phyloP scores from a whole-genome alignment of 768 basidiomycete species.

The Russula griseocarnosa region DNA sequence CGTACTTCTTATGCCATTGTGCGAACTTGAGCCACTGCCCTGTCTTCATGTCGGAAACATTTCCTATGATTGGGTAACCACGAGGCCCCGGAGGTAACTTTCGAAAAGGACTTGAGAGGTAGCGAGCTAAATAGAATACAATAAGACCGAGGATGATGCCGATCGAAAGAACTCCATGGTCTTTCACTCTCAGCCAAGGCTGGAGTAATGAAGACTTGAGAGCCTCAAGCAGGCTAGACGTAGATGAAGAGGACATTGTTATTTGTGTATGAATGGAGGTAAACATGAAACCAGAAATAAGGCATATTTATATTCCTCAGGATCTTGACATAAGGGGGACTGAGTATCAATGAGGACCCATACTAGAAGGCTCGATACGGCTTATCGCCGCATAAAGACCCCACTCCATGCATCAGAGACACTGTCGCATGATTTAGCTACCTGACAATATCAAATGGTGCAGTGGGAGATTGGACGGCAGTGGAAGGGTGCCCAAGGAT shows the following conservation, averaged over 20 bases:
- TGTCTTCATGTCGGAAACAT: not conserved
- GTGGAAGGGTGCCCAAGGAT: too few species aligned
- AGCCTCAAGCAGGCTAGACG: not conserved
- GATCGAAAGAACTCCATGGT: not conserved
- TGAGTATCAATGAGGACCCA: too few species aligned
- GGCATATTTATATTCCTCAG: not conserved
- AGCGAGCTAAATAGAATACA: not conserved
- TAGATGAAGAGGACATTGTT: not conserved
- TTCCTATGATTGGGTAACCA: constrained; percentile 1
- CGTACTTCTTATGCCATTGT: not conserved
- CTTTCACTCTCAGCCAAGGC: not conserved
- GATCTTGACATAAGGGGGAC: too few species aligned
- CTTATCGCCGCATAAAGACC: too few species aligned
- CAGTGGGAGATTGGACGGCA: too few species aligned
- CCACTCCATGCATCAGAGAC: too few species aligned
- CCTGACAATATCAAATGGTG: too few species aligned
- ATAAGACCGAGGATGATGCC: not conserved
- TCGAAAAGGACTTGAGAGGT: not conserved
- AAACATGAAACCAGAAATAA: too few species aligned
- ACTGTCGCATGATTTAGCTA: too few species aligned
- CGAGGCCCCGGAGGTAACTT: constrained; percentile 3
- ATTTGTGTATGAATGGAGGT: too few species aligned
- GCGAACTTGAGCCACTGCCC: constrained; percentile 1
- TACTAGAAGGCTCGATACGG: too few species aligned
- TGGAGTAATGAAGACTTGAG: not conserved